phyloP scores from a whole-genome alignment of 163 green algal species.

The Picocystis sp. region DNA sequence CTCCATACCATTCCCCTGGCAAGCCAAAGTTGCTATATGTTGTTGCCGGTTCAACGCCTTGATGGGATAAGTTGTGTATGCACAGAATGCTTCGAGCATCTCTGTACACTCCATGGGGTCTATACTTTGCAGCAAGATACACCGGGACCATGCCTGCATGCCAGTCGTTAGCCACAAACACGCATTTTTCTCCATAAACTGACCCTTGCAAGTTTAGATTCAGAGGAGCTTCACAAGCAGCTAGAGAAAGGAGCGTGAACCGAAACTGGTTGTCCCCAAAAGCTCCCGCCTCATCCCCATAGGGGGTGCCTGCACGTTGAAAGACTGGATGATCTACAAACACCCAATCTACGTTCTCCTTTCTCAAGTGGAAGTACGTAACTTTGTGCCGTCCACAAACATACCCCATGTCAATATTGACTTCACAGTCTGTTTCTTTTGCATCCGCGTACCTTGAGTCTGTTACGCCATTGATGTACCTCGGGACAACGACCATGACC shows the following conservation, averaged over 20 bases:
- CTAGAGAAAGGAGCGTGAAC: slow-evolving; percentile 58
- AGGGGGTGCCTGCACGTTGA: slow-evolving; percentile 33
- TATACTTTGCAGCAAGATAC: slow-evolving; percentile 34
- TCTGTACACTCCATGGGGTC: slow-evolving; percentile 37
- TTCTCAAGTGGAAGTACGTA: slow-evolving; percentile 10
- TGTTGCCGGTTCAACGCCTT: slow-evolving; percentile 39
- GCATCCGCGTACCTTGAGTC: slow-evolving; percentile 15
- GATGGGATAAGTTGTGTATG: slow-evolving; percentile 74
- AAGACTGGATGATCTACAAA: slow-evolving; percentile 51
- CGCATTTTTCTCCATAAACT: slow-evolving; percentile 47
- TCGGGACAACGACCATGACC: slow-evolving; percentile 56
- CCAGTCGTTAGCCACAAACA: slow-evolving; percentile 95
- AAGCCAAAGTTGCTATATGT: slow-evolving; percentile 45
- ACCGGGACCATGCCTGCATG: slow-evolving; percentile 51
- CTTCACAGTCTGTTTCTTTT: slow-evolving; percentile 12
- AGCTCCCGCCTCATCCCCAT: slow-evolving; percentile 29
- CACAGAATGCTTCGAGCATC: slow-evolving; percentile 42
- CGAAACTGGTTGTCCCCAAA: slow-evolving; percentile 60
- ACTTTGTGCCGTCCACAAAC: slow-evolving; percentile 18
- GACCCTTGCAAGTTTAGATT: slow-evolving; percentile 24
- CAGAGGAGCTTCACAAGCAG: slow-evolving; percentile 57
- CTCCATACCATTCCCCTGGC: slow-evolving; percentile 41
- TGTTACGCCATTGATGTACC: slow-evolving; percentile 21
- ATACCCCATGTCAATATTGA: slow-evolving; percentile 16
- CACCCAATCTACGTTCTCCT: slow-evolving; percentile 19